Conservation (phyloP, 768 basidiomycete species). For the Mycena albidolilacea region DNA sequence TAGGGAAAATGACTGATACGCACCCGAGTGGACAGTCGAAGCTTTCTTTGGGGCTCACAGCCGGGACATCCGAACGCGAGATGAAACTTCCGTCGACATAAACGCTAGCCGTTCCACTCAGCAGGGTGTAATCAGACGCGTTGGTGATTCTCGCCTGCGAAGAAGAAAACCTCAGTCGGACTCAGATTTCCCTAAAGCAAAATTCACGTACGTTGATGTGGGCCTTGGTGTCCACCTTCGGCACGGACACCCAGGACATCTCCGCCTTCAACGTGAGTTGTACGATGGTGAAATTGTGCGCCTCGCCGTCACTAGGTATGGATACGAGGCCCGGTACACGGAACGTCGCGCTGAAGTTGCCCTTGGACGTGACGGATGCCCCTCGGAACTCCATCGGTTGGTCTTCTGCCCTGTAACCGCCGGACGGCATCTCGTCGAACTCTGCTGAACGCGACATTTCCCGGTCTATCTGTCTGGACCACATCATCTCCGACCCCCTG, state of each 20-base stretch:
- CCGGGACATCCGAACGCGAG: constrained; percentile 42
- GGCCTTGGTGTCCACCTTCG: constrained; percentile 45
- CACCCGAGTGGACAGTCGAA: constrained; percentile 51
- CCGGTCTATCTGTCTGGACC: background rate
- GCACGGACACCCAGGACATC: constrained; percentile 49
- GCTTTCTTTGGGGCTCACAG: constrained; percentile 48
- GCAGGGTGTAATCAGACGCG: constrained; percentile 45
- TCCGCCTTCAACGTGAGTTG: constrained; percentile 41
- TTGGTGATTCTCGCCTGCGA: constrained; percentile 49
- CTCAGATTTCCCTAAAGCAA: no score
- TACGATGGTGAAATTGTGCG: constrained; percentile 48
- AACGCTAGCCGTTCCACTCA: constrained; percentile 45
- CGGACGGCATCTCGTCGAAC: background rate
- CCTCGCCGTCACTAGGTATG: constrained; percentile 46
- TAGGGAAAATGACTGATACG: background rate
- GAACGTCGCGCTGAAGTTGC: constrained; percentile 48
- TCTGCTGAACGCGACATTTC: background rate
- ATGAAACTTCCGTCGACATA: constrained; percentile 51
- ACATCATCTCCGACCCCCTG: background rate
- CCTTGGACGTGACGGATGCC: constrained; percentile 37
- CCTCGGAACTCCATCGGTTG: constrained; percentile 17
- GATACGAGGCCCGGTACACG: constrained; percentile 45
- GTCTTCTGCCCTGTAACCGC: background rate
- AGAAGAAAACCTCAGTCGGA: background rate
- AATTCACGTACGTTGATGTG: constrained; percentile 43